Percentiles rank a stretch among this genome's conserved stretches.
phyloP scores from a whole-genome alignment of 2,329 filamentous ascomycete species.

The Botryotinia globosa region DNA sequence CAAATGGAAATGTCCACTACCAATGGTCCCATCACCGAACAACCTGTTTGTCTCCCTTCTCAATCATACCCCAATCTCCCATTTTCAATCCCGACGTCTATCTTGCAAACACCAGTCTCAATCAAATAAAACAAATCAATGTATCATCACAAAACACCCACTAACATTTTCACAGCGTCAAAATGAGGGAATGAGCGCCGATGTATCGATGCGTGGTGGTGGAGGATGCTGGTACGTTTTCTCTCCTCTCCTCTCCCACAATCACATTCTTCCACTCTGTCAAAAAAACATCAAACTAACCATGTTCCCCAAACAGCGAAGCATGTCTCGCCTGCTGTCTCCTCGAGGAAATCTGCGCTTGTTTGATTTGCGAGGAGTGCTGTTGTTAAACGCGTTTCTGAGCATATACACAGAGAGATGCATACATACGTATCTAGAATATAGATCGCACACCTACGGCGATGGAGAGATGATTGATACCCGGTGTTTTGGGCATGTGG shows the following conservation, averaged over 20 bases:
- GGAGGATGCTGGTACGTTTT: constrained; percentile 15
- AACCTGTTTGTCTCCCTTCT: constrained; percentile 17
- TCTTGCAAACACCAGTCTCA: background rate
- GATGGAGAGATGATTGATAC: constrained; percentile 2
- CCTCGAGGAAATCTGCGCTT: constrained; percentile 13
- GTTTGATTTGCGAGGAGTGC: constrained; percentile 17
- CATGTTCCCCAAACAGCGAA: background rate
- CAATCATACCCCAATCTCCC: background rate
- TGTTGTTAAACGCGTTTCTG: background rate
- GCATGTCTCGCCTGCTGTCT: constrained; percentile 21
- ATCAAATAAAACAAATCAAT: background rate
- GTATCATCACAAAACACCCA: background rate
- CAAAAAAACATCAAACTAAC: background rate
- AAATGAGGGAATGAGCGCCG: constrained; percentile 16
- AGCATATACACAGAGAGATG: background rate
- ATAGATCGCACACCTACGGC: background rate
- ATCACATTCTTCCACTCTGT: no score
- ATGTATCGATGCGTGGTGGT: constrained; percentile 17
- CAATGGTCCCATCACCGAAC: constrained; percentile 16
- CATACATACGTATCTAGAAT: background rate
- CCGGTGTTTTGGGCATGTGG: background rate
- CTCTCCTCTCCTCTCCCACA: background rate
- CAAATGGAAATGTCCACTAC: constrained; percentile 19
- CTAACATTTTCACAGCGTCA: constrained; percentile 9
- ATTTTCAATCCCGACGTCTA: background rate